Percentiles rank a stretch among this genome's conserved stretches.
Conservation (phyloP, 108 stramenopile species). For the Heterococcus sp. region DNA sequence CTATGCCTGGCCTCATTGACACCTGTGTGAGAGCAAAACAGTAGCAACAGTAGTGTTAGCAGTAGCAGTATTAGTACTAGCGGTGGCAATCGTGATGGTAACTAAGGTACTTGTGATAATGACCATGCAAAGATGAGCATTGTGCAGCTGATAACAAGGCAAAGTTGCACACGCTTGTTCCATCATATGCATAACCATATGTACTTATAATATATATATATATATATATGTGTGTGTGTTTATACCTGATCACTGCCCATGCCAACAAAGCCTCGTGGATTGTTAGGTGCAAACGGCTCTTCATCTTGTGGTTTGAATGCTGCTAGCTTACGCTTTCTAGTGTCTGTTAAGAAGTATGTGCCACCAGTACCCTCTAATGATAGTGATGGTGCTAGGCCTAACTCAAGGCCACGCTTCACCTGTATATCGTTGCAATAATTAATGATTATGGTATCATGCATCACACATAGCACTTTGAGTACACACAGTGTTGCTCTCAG, state of each 20-base stretch:
- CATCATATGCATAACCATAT: not conserved
- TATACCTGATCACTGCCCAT: not conserved
- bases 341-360: constrained; percentile 88
- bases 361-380: constrained; percentile 91
- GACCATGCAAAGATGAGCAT: too few relatives aligned
- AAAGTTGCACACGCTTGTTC: too few relatives aligned
- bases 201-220: too few relatives aligned
- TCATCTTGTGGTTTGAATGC: constrained; percentile 98
- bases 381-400: constrained; percentile 64
- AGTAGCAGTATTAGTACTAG: too few relatives aligned
- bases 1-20: constrained; percentile 75
- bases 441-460: not conserved
- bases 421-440: not conserved
- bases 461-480: not conserved
- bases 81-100: too few relatives aligned
- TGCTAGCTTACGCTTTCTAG: constrained; percentile 71
- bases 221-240: not conserved
- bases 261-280: constrained; percentile 75
- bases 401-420: constrained; percentile 30
- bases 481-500: not conserved
- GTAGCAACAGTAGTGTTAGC: too few relatives aligned
- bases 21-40: too few relatives aligned
- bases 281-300: constrained; percentile 94
- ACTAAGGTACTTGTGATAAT: too few relatives aligned
- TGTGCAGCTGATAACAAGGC: too few relatives aligned